Conservation (phyloP, 2,329 filamentous ascomycete species). For the Microdochium trichocladiopsis region DNA sequence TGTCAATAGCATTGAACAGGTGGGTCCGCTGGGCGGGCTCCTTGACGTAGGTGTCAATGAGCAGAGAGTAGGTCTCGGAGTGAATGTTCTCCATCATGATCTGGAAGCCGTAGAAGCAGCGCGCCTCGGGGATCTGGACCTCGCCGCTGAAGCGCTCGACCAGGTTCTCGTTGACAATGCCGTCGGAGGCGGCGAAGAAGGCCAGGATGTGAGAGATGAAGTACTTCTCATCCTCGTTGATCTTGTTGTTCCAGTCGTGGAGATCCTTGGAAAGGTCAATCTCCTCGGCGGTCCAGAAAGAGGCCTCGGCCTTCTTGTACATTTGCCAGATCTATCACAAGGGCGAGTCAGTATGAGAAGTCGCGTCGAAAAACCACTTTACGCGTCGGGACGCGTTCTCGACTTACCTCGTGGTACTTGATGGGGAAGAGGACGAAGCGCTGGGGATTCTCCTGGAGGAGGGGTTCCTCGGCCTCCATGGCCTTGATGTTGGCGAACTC, state of each 20-base stretch:
- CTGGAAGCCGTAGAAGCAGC: conserved; percentile 99
- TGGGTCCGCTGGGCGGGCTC: conserved; percentile 90
- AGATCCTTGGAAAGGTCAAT: conserved; percentile 98
- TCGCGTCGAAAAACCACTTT: conserved; percentile 42
- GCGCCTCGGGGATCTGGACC: conserved; percentile 94
- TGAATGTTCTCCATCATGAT: conserved; percentile 99
- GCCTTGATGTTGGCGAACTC: conserved; percentile 41
- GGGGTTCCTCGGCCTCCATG: conserved; percentile 76
- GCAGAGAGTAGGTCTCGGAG: conserved; percentile 97
- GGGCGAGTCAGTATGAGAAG: conserved; percentile 26
- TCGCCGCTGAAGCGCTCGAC: conserved; percentile 96
- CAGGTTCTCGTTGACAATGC: conserved; percentile 99
- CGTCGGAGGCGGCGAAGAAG: conserved; percentile 98
- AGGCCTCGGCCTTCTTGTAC: conserved; percentile 99
- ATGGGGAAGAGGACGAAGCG: conserved; percentile 98
- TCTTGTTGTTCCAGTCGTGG: conserved; percentile 97
- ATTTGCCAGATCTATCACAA: conserved; percentile 89
- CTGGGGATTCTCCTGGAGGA: conserved; percentile 90
- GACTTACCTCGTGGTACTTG: conserved; percentile 95
- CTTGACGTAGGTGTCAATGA: conserved; percentile 99
- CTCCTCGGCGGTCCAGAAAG: conserved; percentile 99
- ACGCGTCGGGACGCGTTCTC: conserved; percentile 54
- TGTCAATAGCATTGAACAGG: conserved; percentile 98
- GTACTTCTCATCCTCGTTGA: conserved; percentile 95
- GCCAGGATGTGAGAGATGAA: conserved; percentile 98